Evolutionary conservation across 371 early-diverging fungal genomes (phyloP).

Genomic region (Mortierella sp.): DNA sequence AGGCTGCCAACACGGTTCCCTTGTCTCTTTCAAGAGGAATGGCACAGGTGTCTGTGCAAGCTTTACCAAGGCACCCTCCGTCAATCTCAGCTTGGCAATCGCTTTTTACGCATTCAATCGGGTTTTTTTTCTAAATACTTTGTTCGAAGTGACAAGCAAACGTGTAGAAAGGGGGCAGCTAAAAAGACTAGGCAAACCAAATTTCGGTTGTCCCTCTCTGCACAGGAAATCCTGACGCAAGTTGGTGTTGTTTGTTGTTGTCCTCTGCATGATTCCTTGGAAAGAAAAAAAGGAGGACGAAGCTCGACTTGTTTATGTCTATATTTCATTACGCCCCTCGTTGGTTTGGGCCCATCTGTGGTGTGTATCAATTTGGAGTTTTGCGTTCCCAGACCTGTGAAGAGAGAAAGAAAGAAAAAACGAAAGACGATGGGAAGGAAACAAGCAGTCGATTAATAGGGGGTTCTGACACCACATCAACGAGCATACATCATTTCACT

Average conservation of each 20-base stretch:
- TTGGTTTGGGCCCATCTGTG: not conserved
- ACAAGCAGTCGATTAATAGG: not conserved
- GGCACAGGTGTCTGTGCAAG: not conserved
- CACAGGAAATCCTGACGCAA: not conserved
- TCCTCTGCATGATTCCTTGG: not conserved
- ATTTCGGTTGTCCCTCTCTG: not conserved
- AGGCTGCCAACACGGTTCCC: too few relatives aligned
- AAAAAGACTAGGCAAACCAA: too few relatives aligned
- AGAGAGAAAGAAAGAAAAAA: not conserved
- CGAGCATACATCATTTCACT: not conserved
- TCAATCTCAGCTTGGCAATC: not conserved
- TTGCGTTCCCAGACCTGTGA: constrained; percentile 52
- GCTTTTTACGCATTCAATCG: not conserved
- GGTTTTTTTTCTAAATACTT: not conserved
- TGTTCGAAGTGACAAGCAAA: not conserved
- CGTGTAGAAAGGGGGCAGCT: not conserved
- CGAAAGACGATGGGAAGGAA: not conserved
- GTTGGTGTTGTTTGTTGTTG: not conserved
- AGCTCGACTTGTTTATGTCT: not conserved
- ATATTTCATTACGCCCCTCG: not conserved
- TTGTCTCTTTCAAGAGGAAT: too few relatives aligned
- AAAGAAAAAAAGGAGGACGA: not conserved
- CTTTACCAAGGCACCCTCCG: not conserved
- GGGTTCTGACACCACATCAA: not conserved
- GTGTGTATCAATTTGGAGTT: constrained; percentile 7